A percentile compares a stretch with the other conserved stretches of the same genome.
phyloP scores from a whole-genome alignment of 2,329 filamentous ascomycete species.

The Septoria petroselini region DNA sequence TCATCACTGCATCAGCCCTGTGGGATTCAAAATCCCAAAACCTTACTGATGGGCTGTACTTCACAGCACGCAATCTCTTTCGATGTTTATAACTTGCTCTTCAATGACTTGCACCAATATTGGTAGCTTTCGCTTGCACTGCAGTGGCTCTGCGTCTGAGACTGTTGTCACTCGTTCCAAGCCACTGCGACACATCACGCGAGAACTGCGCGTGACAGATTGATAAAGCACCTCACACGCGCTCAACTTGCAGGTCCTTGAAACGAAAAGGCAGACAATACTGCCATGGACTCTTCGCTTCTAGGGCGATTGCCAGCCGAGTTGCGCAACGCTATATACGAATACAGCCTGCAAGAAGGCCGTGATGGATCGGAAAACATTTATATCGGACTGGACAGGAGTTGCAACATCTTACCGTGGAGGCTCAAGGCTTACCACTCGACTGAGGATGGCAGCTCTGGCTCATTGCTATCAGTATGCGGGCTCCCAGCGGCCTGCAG shows the following conservation, averaged over 20 bases:
- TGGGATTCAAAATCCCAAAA: too few relatives aligned
- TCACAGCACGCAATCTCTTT: too few relatives aligned
- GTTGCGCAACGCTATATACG: conserved; percentile 22
- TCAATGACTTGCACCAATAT: too few relatives aligned
- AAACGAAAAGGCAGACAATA: neutral
- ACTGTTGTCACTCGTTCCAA: neutral
- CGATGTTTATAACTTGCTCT: too few relatives aligned
- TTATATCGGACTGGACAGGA: conserved; percentile 11
- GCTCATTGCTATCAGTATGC: conserved; percentile 11
- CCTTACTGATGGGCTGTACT: too few relatives aligned
- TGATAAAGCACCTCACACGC: neutral
- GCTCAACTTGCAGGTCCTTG: neutral
- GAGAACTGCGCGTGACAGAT: neutral
- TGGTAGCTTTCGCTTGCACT: neutral
- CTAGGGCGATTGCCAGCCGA: conserved; percentile 12
- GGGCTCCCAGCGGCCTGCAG: conserved; percentile 21
- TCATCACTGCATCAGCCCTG: too few relatives aligned
- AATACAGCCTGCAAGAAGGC: conserved; percentile 18
- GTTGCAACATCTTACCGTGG: neutral
- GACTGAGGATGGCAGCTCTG: neutral
- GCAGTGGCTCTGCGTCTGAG: neutral
- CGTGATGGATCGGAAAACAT: conserved; percentile 10
- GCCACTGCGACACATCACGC: neutral
- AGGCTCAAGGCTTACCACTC: conserved; percentile 10
- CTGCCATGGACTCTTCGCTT: conserved; percentile 2